Base-by-base conservation (phyloP, 1,284 basidiomycete species). In the Gastroboletus turbinatus region DNA sequence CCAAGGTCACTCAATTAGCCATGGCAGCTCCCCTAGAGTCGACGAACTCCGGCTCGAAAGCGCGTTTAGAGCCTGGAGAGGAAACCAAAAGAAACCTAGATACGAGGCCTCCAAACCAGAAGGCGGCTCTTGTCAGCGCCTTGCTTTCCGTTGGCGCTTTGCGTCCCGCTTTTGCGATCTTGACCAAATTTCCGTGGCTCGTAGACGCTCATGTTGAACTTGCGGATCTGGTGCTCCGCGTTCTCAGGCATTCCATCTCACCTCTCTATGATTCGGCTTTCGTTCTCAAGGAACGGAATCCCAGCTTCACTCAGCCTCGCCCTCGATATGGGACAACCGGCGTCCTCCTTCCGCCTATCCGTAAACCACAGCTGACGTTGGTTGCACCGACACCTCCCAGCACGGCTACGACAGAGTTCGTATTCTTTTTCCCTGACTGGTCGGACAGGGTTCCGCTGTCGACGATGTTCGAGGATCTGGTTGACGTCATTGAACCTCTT, bases 391-490 rank as follows among this genome's bases (percentile, higher is more conserved):
- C 82, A 8, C 92, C 94, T 19, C 89, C 91, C 0, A 79, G 83
- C 58, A 92, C 92, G 14, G 80, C 76, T 55, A 80, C 76, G 7
- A 80, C 80, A 23, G 85, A 88, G 45, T 95, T 90, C 65, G 83
- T 91, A 10, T 98, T 94, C 78, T 98, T 97, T 79, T 96, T 88
- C 72, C 85, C 92, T 2, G 77, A 84, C 49, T 97, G 95, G 95
- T 71, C 73, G 16, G 83, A 90, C 47, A 78, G 82, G 40, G 74
- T 94, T 35, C 92, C 92, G 14, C 64, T 83, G 27, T 90, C 88
- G 67, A 75, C 76, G 2, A 77, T 78, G 0, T 67, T 84, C 50
- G 84, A 88, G 45, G 92, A 96, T 63, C 70, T 95, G 27, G 77
- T 82, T 53, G 80, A 88, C 66, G 80, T 93, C 29, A 75, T 90